Conservation (phyloP, 73 alveolate genomes). For the Paramecium pentaurelia region DNA sequence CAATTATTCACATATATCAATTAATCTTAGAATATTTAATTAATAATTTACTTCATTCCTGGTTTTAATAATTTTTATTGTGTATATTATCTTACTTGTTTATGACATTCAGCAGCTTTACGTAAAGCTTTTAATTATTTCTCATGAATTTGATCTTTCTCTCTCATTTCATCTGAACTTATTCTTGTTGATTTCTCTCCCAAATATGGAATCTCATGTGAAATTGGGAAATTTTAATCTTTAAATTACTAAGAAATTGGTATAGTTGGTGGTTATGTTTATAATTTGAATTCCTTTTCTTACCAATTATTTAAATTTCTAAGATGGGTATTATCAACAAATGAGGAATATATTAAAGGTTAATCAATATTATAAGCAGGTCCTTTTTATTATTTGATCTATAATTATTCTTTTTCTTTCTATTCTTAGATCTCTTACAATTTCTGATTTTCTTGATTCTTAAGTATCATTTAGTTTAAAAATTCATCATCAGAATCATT, state of each 20-base stretch:
- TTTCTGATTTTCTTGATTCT: not conserved
- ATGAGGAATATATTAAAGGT: not conserved
- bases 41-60: constrained; percentile 63
- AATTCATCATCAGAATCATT: constrained; percentile 20
- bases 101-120: constrained; percentile 97
- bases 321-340: constrained; percentile 36
- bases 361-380: constrained; percentile 52
- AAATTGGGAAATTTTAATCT: constrained; percentile 81
- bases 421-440: not conserved
- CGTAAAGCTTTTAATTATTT: constrained; percentile 73
- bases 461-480: not conserved
- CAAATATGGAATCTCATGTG: constrained; percentile 81
- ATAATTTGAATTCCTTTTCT: constrained; percentile 62
- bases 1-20: constrained; percentile 89
- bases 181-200: constrained; percentile 83
- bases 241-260: constrained; percentile 92
- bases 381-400: not conserved
- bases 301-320: constrained; percentile 54
- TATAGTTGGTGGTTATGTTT: constrained; percentile 94
- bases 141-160: constrained; percentile 74
- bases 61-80: constrained; percentile 85
- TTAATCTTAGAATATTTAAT: constrained; percentile 63
- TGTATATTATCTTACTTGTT: constrained; percentile 94
- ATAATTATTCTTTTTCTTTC: not conserved
- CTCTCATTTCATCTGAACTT: constrained; percentile 84